Percentiles rank a stretch among this genome's conserved stretches.
Evolutionary conservation across 2,329 filamentous ascomycete species (phyloP).

Genomic region (Colletotrichum melonis): DNA sequence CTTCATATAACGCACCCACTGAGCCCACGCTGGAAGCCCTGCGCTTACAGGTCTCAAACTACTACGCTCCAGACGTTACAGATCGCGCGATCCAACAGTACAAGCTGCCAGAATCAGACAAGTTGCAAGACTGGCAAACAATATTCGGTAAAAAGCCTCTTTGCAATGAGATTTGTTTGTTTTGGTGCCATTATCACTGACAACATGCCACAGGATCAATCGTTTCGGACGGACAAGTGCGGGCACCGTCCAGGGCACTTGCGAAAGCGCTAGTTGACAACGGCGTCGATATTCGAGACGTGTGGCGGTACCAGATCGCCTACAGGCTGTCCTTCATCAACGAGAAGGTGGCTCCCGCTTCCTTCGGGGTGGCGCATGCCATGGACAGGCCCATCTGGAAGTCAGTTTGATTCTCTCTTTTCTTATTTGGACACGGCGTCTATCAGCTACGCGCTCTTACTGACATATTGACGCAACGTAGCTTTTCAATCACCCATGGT

Average conservation of each 20-base stretch:
- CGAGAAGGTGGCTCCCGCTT: slow-evolving; percentile 49
- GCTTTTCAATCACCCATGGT: slow-evolving; percentile 51
- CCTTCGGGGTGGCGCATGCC: slow-evolving; percentile 49
- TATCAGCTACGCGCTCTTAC: neutral
- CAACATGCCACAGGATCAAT: slow-evolving; percentile 39
- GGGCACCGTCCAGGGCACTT: slow-evolving; percentile 48
- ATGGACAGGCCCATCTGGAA: slow-evolving; percentile 58
- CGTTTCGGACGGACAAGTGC: slow-evolving; percentile 52
- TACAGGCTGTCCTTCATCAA: slow-evolving; percentile 55
- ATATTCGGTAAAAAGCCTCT: slow-evolving; percentile 46
- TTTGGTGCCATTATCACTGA: neutral
- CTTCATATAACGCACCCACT: slow-evolving; percentile 50
- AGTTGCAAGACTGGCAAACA: slow-evolving; percentile 49
- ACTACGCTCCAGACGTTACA: slow-evolving; percentile 53
- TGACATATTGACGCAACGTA: slow-evolving; percentile 32
- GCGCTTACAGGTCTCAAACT: slow-evolving; percentile 52
- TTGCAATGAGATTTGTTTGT: neutral
- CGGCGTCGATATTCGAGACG: slow-evolving; percentile 46
- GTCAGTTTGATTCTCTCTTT: slow-evolving; percentile 38
- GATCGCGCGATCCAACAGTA: slow-evolving; percentile 50
- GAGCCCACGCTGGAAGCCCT: slow-evolving; percentile 48
- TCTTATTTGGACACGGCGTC: neutral
- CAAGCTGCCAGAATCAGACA: slow-evolving; percentile 42
- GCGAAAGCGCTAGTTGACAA: slow-evolving; percentile 44
- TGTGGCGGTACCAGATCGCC: slow-evolving; percentile 56